These are phyloP conservation scores for Penstemon eatonii DNA, from an alignment of 257 asterid species.

Conservation along the genomic window DNA sequence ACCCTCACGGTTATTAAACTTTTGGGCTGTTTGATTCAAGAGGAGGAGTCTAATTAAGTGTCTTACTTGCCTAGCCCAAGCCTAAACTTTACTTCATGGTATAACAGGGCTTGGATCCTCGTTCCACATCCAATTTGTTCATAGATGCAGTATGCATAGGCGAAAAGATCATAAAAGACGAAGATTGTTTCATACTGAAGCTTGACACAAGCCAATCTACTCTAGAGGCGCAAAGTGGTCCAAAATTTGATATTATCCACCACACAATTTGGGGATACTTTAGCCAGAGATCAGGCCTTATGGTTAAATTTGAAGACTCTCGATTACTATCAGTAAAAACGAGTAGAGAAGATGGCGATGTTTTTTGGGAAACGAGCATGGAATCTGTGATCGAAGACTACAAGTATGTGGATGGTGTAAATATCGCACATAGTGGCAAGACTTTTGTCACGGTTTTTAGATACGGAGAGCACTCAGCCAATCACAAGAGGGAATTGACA, in stretches of 20 bases:
- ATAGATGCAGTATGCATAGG: conserved; percentile 41
- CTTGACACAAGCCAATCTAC: conserved; percentile 34
- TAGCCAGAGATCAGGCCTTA: conserved; percentile 46
- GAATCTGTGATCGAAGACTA: no score
- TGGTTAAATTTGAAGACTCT: conserved; percentile 42
- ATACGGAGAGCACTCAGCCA: no score
- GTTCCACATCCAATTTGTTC: conserved; percentile 41
- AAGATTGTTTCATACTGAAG: conserved; percentile 48
- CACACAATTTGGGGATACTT: conserved; percentile 47
- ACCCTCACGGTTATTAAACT: no score
- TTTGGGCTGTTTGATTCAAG: neutral
- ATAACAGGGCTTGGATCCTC: conserved; percentile 46
- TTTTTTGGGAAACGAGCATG: no score
- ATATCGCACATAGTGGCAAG: no score
- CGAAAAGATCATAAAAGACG: conserved; percentile 35
- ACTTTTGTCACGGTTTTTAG: no score
- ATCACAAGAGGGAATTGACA: no score
- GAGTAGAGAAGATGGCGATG: no score
- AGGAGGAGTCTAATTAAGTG: neutral
- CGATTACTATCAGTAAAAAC: conserved; percentile 31
- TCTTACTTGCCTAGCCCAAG: neutral
- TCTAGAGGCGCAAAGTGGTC: conserved; percentile 32
- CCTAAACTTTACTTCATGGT: neutral
- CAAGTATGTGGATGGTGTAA: no score
- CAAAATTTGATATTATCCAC: conserved; percentile 35